Conservation (phyloP, 768 basidiomycete species). For the Lentinula guzmanii region DNA sequence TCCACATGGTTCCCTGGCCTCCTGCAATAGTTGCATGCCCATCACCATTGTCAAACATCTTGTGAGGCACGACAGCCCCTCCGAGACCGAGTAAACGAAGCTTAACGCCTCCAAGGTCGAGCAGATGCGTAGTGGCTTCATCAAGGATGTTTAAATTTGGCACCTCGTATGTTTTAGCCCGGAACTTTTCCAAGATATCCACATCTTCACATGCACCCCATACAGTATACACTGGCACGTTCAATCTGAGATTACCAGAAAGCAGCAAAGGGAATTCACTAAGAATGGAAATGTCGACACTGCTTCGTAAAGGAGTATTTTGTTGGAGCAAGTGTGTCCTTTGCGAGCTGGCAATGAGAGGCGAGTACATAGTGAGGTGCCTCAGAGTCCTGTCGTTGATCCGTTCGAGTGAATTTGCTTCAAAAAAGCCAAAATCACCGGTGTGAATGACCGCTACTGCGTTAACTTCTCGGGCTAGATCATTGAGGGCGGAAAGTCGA, state of each 20-base stretch:
- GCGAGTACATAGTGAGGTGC: conserved; percentile 95
- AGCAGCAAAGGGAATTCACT: conserved; percentile 93
- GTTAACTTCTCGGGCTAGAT: conserved; percentile 82
- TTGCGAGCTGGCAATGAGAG: conserved; percentile 80
- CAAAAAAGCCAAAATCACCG: conserved; percentile 99
- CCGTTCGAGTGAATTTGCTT: conserved; percentile 72
- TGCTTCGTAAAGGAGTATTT: conserved; percentile 75
- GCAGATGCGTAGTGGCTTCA: conserved; percentile 88
- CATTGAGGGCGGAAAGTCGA: conserved; percentile 81
- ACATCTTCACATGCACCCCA: conserved; percentile 99
- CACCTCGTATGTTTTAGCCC: conserved; percentile 73
- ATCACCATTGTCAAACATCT: conserved; percentile 92
- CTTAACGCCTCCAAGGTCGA: conserved; percentile 91
- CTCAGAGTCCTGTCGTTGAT: conserved; percentile 96
- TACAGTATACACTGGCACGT: conserved; percentile 92
- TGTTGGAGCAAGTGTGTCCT: conserved; percentile 70
- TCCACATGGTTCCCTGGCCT: conserved; percentile 98
- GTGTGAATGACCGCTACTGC: conserved; percentile 95
- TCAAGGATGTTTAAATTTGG: conserved; percentile 90
- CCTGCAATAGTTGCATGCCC: conserved; percentile 97
- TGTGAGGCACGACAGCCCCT: conserved; percentile 91
- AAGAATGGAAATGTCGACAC: conserved; percentile 70
- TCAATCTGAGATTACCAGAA: conserved; percentile 84
- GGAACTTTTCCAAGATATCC: conserved; percentile 86
- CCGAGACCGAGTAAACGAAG: conserved; percentile 94